Conservation (phyloP, 129 eudicot species). For the Kitagawia praeruptora region DNA sequence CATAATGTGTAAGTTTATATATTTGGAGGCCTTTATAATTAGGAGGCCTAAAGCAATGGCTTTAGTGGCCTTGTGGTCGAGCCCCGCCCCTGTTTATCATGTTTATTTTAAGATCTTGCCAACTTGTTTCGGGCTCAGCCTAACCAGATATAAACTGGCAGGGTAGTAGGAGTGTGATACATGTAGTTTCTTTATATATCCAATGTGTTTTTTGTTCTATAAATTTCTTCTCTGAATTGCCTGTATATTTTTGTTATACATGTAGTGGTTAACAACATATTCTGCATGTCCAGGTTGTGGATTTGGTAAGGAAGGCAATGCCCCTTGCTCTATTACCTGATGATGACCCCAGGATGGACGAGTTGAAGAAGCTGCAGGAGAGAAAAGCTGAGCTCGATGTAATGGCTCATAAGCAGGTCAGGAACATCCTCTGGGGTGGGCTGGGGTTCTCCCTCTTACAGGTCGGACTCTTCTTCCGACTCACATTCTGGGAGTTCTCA, state of each 20-base stretch:
- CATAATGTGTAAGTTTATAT: too few relatives aligned
- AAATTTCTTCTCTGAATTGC: background rate
- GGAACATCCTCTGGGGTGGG: constrained; percentile 69
- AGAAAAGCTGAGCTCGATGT: constrained; percentile 56
- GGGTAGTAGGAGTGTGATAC: background rate
- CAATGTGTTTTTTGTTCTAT: background rate
- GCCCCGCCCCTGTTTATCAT: too few relatives aligned
- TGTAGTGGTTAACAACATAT: background rate
- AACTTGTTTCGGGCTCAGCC: background rate
- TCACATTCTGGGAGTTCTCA: constrained; percentile 93
- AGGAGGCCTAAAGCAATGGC: too few relatives aligned
- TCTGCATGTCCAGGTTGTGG: constrained; percentile 48
- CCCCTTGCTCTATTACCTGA: constrained; percentile 63
- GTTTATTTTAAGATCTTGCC: background rate
- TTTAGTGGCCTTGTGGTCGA: too few relatives aligned
- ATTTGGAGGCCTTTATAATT: too few relatives aligned
- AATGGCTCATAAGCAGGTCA: constrained; percentile 75
- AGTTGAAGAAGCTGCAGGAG: constrained; percentile 48
- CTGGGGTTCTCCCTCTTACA: constrained; percentile 45
- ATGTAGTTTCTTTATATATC: background rate
- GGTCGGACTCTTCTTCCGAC: constrained; percentile 69
- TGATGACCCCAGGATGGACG: constrained; percentile 55
- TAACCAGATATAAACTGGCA: background rate
- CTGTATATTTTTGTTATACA: background rate
- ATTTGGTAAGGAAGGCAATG: constrained; percentile 59